Percentiles rank a stretch among this genome's conserved stretches.
Conservation (phyloP, 163 green algal species). For the Scenedesmus sp. region DNA sequence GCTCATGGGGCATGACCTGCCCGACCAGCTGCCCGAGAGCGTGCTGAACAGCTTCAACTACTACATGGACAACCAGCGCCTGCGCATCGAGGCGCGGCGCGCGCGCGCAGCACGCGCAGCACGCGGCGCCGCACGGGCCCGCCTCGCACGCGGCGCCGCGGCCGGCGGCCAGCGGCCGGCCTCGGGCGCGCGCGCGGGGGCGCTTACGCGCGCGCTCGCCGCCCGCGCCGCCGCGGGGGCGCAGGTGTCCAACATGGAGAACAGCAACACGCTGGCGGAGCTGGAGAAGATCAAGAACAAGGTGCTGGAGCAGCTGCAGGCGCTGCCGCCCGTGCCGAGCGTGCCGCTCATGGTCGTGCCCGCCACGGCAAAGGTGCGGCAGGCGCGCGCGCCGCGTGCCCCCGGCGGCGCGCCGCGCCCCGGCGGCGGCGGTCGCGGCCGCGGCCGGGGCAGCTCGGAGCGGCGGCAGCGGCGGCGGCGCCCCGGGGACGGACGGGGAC, state of each 20-base stretch:
- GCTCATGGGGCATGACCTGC: slow-evolving; percentile 85
- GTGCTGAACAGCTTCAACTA: slow-evolving; percentile 83
- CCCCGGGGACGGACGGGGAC: no score
- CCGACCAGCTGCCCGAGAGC: slow-evolving; percentile 76
- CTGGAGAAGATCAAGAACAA: slow-evolving; percentile 75
- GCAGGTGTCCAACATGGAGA: slow-evolving; percentile 89
- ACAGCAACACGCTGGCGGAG: slow-evolving; percentile 77
- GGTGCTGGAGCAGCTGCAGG: slow-evolving; percentile 77
- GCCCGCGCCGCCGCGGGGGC: not conserved
- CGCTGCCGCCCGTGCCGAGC: slow-evolving; percentile 71
- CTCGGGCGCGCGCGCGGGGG: no score
- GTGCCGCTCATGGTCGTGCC: slow-evolving; percentile 52
- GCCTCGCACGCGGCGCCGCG: not conserved
- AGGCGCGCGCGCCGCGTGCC: no score
- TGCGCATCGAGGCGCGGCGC: slow-evolving; percentile 85
- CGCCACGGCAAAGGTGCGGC: slow-evolving; percentile 35
- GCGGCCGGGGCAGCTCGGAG: no score
- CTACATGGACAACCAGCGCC: slow-evolving; percentile 90
- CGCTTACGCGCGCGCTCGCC: not conserved
- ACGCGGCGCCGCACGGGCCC: slow-evolving; percentile 71
- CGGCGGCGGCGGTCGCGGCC: no score
- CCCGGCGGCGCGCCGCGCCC: not conserved
- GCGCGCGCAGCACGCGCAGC: slow-evolving; percentile 68
- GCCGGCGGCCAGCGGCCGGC: no score
- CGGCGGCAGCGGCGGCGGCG: no score